These are phyloP conservation scores for Dryas integrifolia DNA, from an alignment of 331 rosid genomes.

Conservation along the genomic window DNA sequence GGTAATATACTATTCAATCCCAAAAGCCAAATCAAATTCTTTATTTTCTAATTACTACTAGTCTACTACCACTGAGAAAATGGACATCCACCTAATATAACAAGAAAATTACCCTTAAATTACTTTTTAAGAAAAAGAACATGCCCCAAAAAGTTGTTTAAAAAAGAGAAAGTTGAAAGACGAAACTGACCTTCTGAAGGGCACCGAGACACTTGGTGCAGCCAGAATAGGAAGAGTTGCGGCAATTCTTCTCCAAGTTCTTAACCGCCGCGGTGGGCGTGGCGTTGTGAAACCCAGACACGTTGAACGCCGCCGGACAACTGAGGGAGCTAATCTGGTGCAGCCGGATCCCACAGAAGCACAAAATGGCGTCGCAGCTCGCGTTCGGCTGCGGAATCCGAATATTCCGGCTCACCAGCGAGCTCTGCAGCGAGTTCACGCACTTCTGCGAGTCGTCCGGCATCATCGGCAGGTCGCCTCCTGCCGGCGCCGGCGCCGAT, in stretches of 20 bases:
- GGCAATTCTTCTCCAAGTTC: conserved; percentile 71
- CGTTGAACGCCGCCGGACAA: conserved; percentile 81
- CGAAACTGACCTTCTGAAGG: conserved; percentile 60
- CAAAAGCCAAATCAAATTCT: neutral
- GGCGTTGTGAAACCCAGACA: conserved; percentile 56
- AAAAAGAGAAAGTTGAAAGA: neutral
- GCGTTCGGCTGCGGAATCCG: conserved; percentile 86
- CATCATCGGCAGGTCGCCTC: conserved; percentile 72
- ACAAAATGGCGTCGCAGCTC: conserved; percentile 77
- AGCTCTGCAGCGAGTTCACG: conserved; percentile 79
- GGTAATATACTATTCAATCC: neutral
- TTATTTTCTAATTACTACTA: too few relatives aligned
- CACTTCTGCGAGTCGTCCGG: conserved; percentile 98
- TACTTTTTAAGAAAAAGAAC: too few relatives aligned
- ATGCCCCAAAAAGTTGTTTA: too few relatives aligned
- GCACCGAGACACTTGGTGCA: conserved; percentile 86
- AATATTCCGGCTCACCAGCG: conserved; percentile 58
- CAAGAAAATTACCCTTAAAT: too few relatives aligned
- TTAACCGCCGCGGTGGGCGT: conserved; percentile 76
- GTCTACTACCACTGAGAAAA: too few relatives aligned
- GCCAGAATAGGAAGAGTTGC: conserved; percentile 78
- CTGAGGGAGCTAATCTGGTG: conserved; percentile 81
- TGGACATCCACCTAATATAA: too few relatives aligned
- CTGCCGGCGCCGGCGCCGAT: conserved; percentile 42
- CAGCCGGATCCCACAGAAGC: conserved; percentile 89